These are phyloP conservation scores for Sindora glabra DNA, from an alignment of 306 rosid genomes.

Conservation along the genomic window DNA sequence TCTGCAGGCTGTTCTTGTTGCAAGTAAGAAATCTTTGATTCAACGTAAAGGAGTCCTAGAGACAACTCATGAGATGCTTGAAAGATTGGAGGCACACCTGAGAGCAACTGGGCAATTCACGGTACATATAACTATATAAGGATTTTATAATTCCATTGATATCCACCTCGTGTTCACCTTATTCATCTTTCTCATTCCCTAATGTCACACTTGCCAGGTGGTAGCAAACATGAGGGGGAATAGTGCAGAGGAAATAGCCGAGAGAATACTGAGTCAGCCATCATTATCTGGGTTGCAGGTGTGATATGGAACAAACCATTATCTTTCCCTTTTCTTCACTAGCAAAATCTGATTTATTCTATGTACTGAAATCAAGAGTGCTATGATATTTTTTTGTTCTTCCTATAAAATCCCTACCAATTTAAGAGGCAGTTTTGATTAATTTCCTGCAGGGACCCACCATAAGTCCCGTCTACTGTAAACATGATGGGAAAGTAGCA, in stretches of 20 bases:
- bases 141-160: not conserved
- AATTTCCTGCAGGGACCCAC: constrained; percentile 69
- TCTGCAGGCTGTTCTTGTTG: constrained; percentile 83
- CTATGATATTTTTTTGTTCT: not conserved
- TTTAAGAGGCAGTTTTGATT: constrained; percentile 11
- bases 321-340: no score
- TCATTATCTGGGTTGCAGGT: constrained; percentile 91
- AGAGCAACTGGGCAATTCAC: constrained; percentile 75
- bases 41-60: constrained; percentile 72
- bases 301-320: constrained; percentile 12
- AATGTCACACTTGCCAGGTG: constrained; percentile 51
- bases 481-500: constrained; percentile 50
- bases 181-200: constrained; percentile 12
- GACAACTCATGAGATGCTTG: constrained; percentile 87
- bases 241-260: constrained; percentile 84
- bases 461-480: constrained; percentile 74
- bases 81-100: constrained; percentile 87
- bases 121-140: constrained; percentile 39
- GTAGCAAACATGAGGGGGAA: constrained; percentile 92
- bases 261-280: constrained; percentile 77
- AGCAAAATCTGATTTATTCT: no score
- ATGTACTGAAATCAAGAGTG: not conserved
- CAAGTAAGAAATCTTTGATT: constrained; percentile 72
- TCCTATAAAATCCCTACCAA: not conserved
- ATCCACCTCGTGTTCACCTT: not conserved